phyloP scores from a whole-genome alignment of 2,329 filamentous ascomycete species.

The Lomentospora prolificans region DNA sequence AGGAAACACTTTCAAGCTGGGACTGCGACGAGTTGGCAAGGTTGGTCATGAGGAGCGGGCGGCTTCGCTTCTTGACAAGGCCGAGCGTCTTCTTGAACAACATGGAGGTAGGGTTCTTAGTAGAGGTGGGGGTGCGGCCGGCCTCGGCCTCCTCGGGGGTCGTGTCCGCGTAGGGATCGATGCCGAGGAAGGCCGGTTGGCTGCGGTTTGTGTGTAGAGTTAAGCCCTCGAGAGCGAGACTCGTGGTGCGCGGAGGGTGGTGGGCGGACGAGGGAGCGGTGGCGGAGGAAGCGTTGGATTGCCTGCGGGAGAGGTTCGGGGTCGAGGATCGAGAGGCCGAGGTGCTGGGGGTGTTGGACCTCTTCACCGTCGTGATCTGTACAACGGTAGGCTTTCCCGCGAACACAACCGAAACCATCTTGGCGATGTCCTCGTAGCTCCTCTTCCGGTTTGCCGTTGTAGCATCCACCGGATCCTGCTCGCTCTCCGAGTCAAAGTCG shows the following conservation, averaged over 20 bases:
- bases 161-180: constrained; percentile 42
- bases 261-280: constrained; percentile 18
- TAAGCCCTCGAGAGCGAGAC: constrained; percentile 26
- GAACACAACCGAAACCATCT: constrained; percentile 49
- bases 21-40: neutral
- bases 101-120: constrained; percentile 35
- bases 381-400: constrained; percentile 50
- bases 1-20: neutral
- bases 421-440: constrained; percentile 46
- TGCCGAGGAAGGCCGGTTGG: constrained; percentile 37
- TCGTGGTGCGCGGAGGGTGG: constrained; percentile 30
- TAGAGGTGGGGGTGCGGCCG: constrained; percentile 13
- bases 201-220: constrained; percentile 17
- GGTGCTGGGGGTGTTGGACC: constrained; percentile 26
- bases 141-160: constrained; percentile 16
- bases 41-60: constrained; percentile 30
- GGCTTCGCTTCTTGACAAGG: constrained; percentile 45
- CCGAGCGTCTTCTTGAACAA: constrained; percentile 46
- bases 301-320: constrained; percentile 19
- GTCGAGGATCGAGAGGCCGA: constrained; percentile 8
- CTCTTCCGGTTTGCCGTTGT: constrained; percentile 9
- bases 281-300: constrained; percentile 21
- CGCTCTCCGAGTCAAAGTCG: constrained; percentile 36
- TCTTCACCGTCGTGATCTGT: constrained; percentile 28
- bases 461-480: constrained; percentile 16